These are phyloP conservation scores for Aspergillus luchuensis DNA, from an alignment of 2,329 filamentous ascomycete genomes.

Conservation along the genomic window DNA sequence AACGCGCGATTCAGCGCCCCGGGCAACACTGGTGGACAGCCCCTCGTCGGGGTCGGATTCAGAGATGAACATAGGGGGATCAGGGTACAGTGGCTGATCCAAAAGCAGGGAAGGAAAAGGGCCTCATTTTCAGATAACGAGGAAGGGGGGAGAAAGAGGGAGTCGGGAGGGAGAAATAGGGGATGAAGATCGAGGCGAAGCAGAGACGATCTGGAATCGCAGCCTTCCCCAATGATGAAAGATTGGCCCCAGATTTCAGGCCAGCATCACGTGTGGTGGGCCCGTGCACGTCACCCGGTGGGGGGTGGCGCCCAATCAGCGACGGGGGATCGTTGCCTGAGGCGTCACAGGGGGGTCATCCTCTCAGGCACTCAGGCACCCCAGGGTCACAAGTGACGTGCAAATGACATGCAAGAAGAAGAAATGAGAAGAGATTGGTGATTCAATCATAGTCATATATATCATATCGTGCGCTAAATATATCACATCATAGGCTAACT, in stretches of 20 bases:
- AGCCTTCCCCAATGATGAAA: slow-evolving; percentile 3
- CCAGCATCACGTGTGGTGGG: background rate
- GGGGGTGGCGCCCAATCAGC: slow-evolving; percentile 5
- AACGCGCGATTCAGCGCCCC: background rate
- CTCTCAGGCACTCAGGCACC: background rate
- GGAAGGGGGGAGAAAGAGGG: background rate
- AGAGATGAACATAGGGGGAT: slow-evolving; percentile 6
- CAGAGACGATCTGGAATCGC: background rate
- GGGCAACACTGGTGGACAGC: slow-evolving; percentile 3
- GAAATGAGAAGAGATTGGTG: background rate
- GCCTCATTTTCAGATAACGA: background rate
- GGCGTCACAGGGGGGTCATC: background rate
- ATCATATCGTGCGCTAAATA: slow-evolving; percentile 1
- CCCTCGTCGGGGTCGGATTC: slow-evolving; percentile 1
- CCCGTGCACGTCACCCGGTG: slow-evolving; percentile 1
- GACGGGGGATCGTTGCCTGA: background rate
- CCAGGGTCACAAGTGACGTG: background rate
- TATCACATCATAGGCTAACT: background rate
- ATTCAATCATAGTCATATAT: background rate
- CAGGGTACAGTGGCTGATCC: background rate
- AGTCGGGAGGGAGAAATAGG: background rate
- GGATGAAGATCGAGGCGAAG: background rate
- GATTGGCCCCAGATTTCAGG: background rate
- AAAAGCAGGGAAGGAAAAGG: background rate
- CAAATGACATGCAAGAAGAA: background rate